Percentiles rank a stretch among this genome's conserved stretches.
Conservation (phyloP, 2,329 filamentous ascomycete genomes). For the Cladosporium sp. region DNA sequence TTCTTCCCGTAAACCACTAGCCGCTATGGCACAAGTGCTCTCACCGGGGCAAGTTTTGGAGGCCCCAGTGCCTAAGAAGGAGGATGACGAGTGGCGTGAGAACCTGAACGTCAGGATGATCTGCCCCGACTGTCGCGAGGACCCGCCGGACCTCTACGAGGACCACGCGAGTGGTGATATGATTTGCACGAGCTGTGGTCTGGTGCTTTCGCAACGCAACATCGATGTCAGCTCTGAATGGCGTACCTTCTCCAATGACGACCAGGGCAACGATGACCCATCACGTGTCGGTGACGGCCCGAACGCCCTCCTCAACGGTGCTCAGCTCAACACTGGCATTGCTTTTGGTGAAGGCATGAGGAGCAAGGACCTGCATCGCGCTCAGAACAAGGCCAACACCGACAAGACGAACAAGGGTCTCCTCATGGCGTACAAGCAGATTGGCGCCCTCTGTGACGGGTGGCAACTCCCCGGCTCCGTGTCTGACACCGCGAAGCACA, state of each 20-base stretch:
- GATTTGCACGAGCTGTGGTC: constrained; percentile 84
- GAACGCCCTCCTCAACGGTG: constrained; percentile 83
- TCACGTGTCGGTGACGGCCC: constrained; percentile 94
- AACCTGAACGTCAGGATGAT: constrained; percentile 81
- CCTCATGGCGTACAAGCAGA: constrained; percentile 79
- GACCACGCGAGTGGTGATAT: constrained; percentile 90
- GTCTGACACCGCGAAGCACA: constrained; percentile 83
- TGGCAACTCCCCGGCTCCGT: constrained; percentile 76
- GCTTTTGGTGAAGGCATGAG: constrained; percentile 69
- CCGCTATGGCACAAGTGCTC: constrained; percentile 31
- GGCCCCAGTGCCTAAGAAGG: constrained; percentile 27
- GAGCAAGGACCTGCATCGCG: constrained; percentile 69
- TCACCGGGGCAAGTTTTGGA: constrained; percentile 41
- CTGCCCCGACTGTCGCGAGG: constrained; percentile 85
- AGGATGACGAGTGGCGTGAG: constrained; percentile 58
- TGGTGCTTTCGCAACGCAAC: constrained; percentile 83
- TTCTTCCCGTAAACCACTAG: constrained; percentile 24
- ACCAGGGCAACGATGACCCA: constrained; percentile 91
- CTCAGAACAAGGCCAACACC: constrained; percentile 72
- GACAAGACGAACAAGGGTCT: constrained; percentile 81
- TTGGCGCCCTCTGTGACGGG: constrained; percentile 77
- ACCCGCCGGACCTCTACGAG: constrained; percentile 86
- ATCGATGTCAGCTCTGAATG: constrained; percentile 96
- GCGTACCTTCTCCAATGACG: constrained; percentile 98
- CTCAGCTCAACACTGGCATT: constrained; percentile 82